phyloP scores from a whole-genome alignment of 2,329 filamentous ascomycete species.

The Talaromyces sp. region DNA sequence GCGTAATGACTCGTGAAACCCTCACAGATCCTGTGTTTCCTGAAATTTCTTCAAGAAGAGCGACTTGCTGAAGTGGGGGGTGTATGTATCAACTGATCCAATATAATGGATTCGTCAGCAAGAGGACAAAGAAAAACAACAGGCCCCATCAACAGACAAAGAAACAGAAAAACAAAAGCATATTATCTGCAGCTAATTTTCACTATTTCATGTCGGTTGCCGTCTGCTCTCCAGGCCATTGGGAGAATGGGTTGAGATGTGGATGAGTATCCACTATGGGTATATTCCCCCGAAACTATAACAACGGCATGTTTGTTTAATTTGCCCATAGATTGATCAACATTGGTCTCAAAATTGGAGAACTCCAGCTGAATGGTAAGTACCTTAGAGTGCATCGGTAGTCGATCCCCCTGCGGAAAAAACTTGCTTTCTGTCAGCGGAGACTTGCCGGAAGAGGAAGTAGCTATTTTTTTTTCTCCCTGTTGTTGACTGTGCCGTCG shows the following conservation, averaged over 20 bases:
- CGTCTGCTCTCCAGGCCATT: neutral
- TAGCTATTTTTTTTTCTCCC: neutral
- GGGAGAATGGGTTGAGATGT: neutral
- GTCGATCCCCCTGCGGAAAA: neutral
- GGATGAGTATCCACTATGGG: neutral
- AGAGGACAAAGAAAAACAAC: neutral
- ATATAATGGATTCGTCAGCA: neutral
- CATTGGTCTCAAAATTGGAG: neutral
- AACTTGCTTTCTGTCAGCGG: neutral
- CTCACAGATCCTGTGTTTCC: neutral
- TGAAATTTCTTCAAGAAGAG: neutral
- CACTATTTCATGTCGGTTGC: neutral
- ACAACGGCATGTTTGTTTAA: neutral
- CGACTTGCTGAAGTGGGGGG: neutral
- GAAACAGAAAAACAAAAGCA: neutral
- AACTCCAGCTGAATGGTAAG: conserved; percentile 3
- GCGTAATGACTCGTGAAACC: neutral
- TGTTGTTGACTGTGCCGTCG: neutral
- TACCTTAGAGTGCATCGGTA: neutral
- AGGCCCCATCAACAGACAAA: neutral
- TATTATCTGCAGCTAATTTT: neutral
- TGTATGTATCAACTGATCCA: neutral
- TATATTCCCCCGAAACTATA: neutral
- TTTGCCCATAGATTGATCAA: neutral
- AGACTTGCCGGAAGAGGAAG: neutral